Conservation (phyloP, 768 basidiomycete species). For the Leccinum longicurvipes region DNA sequence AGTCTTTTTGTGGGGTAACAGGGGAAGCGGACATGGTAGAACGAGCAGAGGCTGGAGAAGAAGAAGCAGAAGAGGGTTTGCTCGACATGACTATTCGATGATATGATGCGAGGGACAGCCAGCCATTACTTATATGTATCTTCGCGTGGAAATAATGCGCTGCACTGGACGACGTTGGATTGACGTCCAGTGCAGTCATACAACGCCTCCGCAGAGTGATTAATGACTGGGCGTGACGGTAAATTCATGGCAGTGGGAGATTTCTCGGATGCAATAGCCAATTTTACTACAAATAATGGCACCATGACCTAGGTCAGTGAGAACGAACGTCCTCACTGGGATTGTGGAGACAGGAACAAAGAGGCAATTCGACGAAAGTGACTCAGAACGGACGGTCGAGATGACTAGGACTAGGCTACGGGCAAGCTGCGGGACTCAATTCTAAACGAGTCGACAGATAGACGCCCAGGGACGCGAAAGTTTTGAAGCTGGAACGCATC, state of each 20-base stretch:
- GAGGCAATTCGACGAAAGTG: neutral
- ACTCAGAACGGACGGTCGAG: neutral
- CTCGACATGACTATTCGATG: neutral
- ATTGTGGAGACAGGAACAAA: neutral
- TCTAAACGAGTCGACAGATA: neutral
- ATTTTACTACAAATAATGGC: neutral
- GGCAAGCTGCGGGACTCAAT: neutral
- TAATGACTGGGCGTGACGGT: neutral
- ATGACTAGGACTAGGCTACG: neutral
- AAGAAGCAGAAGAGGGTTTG: neutral
- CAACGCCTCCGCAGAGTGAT: neutral
- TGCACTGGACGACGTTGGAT: neutral
- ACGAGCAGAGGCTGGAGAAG: neutral
- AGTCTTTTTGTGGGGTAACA: constrained; percentile 20
- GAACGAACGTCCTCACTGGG: neutral
- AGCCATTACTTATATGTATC: constrained; percentile 12
- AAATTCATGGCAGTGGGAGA: neutral
- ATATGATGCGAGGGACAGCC: neutral
- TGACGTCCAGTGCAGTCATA: constrained; percentile 1
- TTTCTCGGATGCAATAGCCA: neutral
- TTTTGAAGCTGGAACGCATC: neutral
- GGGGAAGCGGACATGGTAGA: constrained; percentile 4
- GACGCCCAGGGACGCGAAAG: neutral
- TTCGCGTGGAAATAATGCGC: no score
- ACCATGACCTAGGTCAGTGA: neutral